These are phyloP conservation scores for Suhomyces kilbournensis DNA, from an alignment of 805 yeast genomes.

Conservation along the genomic window DNA sequence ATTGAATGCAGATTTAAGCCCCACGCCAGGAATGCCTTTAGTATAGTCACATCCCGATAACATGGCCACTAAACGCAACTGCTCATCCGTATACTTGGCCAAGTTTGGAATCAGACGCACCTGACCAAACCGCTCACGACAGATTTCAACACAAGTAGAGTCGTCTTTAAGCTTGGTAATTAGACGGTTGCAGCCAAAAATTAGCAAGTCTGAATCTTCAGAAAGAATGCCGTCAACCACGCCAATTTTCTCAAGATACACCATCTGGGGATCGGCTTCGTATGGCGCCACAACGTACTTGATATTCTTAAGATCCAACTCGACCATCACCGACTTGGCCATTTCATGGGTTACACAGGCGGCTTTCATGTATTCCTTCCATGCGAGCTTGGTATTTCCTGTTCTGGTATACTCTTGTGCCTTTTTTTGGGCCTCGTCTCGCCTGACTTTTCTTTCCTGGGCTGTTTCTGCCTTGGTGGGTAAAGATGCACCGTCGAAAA, in stretches of 20 bases:
- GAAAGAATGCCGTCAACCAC: conserved; percentile 81
- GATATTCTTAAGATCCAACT: conserved; percentile 54
- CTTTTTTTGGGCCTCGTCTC: conserved; percentile 55
- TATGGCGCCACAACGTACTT: conserved; percentile 91
- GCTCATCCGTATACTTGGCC: conserved; percentile 48
- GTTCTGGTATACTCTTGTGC: conserved; percentile 51
- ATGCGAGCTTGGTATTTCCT: conserved; percentile 61
- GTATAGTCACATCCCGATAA: conserved; percentile 97
- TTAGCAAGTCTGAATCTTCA: conserved; percentile 89
- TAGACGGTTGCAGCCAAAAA: conserved; percentile 77
- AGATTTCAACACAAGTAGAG: conserved; percentile 68
- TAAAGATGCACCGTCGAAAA: conserved; percentile 88
- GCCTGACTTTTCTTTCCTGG: conserved; percentile 51
- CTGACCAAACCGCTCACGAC: conserved; percentile 49
- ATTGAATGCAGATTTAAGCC: conserved; percentile 70
- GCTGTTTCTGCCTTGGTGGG: conserved; percentile 80
- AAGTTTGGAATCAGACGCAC: conserved; percentile 50
- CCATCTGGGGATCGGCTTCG: conserved; percentile 98
- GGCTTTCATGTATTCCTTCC: conserved; percentile 68
- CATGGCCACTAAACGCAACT: conserved; percentile 74
- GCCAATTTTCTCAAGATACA: conserved; percentile 73
- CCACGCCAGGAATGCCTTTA: conserved; percentile 77
- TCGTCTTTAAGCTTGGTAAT: conserved; percentile 82
- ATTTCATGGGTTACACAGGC: conserved; percentile 86
- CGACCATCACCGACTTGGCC: conserved; percentile 83